phyloP scores from a whole-genome alignment of 306 rosid species.

The Pueraria montana region DNA sequence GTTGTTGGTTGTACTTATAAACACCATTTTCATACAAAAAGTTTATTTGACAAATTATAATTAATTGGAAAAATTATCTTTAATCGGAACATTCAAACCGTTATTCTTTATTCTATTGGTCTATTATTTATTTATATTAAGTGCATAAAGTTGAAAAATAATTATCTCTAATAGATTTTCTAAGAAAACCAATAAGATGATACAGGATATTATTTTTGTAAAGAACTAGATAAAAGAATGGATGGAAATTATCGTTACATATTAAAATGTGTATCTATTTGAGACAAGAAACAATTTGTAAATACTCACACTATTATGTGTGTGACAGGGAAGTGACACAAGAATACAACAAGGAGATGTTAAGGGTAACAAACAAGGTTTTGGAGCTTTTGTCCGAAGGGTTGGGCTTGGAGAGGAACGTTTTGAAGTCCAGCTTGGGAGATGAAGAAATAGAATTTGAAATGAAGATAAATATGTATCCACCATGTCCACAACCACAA shows the following conservation, averaged over 20 bases:
- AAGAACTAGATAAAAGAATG: neutral
- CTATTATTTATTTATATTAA: neutral
- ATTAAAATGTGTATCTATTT: neutral
- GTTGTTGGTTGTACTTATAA: neutral
- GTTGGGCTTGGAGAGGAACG: conserved; percentile 57
- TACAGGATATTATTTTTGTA: neutral
- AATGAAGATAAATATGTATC: conserved; percentile 85
- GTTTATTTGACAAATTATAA: neutral
- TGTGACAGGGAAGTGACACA: conserved; percentile 59
- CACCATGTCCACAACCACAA: conserved; percentile 80
- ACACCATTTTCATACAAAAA: neutral
- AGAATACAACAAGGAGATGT: conserved; percentile 64
- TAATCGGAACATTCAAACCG: no score
- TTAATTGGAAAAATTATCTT: neutral
- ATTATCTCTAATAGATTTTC: neutral
- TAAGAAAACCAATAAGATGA: neutral
- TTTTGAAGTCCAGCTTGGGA: conserved; percentile 55
- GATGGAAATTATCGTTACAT: neutral
- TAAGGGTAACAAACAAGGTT: conserved; percentile 50
- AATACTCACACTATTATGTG: neutral
- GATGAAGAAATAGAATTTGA: conserved; percentile 62
- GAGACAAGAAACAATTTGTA: neutral
- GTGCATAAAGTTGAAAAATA: neutral
- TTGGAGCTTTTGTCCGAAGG: conserved; percentile 69
- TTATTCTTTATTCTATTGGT: neutral